Evolutionary conservation across 805 yeast genomes (phyloP).

Genomic region (Schwanniomyces sp.): DNA sequence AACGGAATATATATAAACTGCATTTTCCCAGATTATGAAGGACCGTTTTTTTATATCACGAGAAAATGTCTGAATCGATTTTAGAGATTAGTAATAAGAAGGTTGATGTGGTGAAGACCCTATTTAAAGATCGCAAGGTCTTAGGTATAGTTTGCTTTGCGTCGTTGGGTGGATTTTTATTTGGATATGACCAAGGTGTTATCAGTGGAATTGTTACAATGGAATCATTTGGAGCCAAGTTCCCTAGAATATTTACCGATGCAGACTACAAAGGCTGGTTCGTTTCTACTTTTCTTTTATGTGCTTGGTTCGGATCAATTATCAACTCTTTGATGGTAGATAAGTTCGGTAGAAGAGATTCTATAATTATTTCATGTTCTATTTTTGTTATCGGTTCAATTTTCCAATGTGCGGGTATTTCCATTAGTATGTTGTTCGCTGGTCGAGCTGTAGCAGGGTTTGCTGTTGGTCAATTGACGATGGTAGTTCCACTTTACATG

Average conservation of each 20-base stretch:
- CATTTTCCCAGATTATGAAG: too few species aligned
- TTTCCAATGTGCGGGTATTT: slow-evolving; percentile 48
- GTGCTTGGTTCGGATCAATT: slow-evolving; percentile 74
- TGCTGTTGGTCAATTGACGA: slow-evolving; percentile 74
- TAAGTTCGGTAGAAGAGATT: slow-evolving; percentile 61
- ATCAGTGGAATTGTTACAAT: slow-evolving; percentile 61
- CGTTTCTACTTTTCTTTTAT: slow-evolving; percentile 34
- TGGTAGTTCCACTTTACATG: slow-evolving; percentile 80
- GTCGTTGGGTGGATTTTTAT: slow-evolving; percentile 38
- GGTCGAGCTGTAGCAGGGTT: slow-evolving; percentile 72
- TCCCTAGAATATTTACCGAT: slow-evolving; percentile 22
- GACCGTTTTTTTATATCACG: background rate
- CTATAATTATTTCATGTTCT: slow-evolving; percentile 54
- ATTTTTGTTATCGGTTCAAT: slow-evolving; percentile 61
- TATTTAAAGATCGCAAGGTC: slow-evolving; percentile 11
- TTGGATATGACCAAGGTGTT: slow-evolving; percentile 76
- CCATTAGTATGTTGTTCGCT: slow-evolving; percentile 62
- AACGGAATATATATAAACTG: too few species aligned
- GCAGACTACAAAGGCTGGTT: slow-evolving; percentile 17
- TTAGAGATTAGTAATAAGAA: background rate
- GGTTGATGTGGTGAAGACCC: slow-evolving; percentile 2
- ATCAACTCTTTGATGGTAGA: slow-evolving; percentile 64
- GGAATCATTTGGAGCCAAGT: slow-evolving; percentile 42
- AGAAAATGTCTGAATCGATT: background rate
- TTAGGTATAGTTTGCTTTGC: slow-evolving; percentile 11